Conservation (phyloP, 306 rosid genomes). For the Mimosa bimucronata region DNA sequence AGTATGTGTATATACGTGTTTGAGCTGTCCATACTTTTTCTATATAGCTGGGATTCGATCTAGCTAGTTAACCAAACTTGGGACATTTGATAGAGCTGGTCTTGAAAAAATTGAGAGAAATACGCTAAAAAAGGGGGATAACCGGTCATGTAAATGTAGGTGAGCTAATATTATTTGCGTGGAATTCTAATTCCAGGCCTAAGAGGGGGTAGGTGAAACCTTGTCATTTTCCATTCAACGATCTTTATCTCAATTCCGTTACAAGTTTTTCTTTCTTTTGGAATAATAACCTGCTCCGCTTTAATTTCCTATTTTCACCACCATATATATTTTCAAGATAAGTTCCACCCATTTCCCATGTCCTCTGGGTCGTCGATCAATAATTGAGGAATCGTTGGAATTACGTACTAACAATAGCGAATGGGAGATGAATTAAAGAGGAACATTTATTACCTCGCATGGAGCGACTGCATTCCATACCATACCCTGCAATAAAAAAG, state of each 20-base stretch:
- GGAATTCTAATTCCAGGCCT: slow-evolving; percentile 3
- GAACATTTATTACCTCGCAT: slow-evolving; percentile 85
- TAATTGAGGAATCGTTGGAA: neutral
- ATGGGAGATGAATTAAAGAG: neutral
- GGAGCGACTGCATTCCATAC: slow-evolving; percentile 93
- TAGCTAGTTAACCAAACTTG: slow-evolving; percentile 17
- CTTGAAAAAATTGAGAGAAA: neutral
- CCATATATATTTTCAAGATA: too few species aligned
- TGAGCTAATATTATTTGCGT: slow-evolving; percentile 21
- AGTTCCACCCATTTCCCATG: too few species aligned
- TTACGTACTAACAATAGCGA: neutral
- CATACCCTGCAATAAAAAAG: slow-evolving; percentile 70
- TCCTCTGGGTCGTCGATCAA: neutral
- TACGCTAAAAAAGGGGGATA: neutral
- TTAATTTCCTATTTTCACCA: neutral
- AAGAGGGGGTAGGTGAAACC: neutral
- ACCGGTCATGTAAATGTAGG: slow-evolving; percentile 1
- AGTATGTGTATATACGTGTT: neutral
- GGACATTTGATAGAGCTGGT: neutral
- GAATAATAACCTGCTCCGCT: neutral
- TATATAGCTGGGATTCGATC: neutral
- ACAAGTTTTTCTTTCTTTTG: neutral
- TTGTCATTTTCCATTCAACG: neutral
- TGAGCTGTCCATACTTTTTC: neutral
- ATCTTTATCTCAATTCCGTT: neutral